Evolutionary conservation across 1,139 yeast genomes (phyloP).

Genomic region (Candida anutae): DNA sequence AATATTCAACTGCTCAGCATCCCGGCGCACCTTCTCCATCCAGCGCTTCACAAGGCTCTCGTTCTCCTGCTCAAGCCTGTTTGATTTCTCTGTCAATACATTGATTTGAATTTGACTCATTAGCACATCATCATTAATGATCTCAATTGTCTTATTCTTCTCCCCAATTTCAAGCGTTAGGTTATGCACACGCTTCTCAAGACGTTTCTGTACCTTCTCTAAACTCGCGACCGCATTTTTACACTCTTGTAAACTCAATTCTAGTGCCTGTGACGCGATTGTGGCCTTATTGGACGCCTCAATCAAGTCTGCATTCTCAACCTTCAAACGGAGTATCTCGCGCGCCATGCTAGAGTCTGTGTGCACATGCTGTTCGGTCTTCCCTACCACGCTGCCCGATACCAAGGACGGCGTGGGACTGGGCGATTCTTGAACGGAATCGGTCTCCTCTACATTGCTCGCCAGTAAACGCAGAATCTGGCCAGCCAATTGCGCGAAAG

Average conservation of each 20-base stretch:
- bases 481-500: slow-evolving; percentile 23
- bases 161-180: slow-evolving; percentile 43
- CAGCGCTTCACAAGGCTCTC: slow-evolving; percentile 48
- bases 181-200: slow-evolving; percentile 24
- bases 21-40: slow-evolving; percentile 50
- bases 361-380: neutral
- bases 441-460: neutral
- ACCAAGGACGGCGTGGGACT: slow-evolving; percentile 12
- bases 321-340: slow-evolving; percentile 5
- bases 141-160: slow-evolving; percentile 50
- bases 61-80: slow-evolving; percentile 39
- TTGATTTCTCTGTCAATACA: slow-evolving; percentile 42
- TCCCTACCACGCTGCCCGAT: slow-evolving; percentile 1
- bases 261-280: slow-evolving; percentile 16
- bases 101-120: slow-evolving; percentile 66
- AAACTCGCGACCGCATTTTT: slow-evolving; percentile 10
- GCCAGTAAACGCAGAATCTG: slow-evolving; percentile 6
- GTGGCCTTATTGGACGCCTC: slow-evolving; percentile 18
- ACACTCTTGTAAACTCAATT: slow-evolving; percentile 9
- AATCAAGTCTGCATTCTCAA: slow-evolving; percentile 13
- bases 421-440: slow-evolving; percentile 5
- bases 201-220: slow-evolving; percentile 14
- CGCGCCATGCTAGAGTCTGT: neutral
- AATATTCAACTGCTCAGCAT: slow-evolving; percentile 54
- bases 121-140: slow-evolving; percentile 63